Evolutionary conservation across 1,284 basidiomycete genomes (phyloP), one percentile per base, ranked within the genome.

Genomic region (Trametes hirsuta): DNA sequence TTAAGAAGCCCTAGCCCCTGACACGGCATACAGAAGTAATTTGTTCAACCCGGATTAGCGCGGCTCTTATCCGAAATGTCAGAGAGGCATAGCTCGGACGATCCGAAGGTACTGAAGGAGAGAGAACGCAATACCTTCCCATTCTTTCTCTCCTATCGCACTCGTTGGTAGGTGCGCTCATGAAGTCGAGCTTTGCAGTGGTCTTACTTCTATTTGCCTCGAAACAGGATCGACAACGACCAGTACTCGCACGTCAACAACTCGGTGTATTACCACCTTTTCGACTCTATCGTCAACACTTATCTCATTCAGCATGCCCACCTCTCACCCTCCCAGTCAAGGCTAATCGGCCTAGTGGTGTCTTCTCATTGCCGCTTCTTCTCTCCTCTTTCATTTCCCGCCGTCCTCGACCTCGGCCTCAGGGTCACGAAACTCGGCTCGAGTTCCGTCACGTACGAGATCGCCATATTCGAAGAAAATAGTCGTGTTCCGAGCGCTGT

Each of bases 201-300:
- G 24, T 5, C 24, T 42, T n/a, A 12, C 24, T 41, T n/a, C 3
- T 34, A n/a, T 15, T 42, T 15, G 18, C 24, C 11, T 15, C 25
- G 8, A 12, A 9, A 30, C 74, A 87, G 90, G 89, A 89, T 83
- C 66, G 90, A 92, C 77, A 92, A 92, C 66, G 90, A 92, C 75
- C 89, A 91, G 67, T 92, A 92, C 69, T 80, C 83, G 6, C 90
- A 92, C 63, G 76, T 91, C 65, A 92, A 92, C 74, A 92, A 92
- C 72, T 80, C 87, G 0, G 75, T 90, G n/a, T 92, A 90, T 72
- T 90, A 90, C 71, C 87, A 89, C 68, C 79, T 90, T 53, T 89
- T 91, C 71, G 90, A 91, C 75, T 89, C 88, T 6, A 76, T 91
- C 66, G 77, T 91, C 71, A 92, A 92, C 71, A 81, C 87, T 5